These are phyloP conservation scores for Hibiscus trionum DNA, from an alignment of 345 rosid species.

Conservation along the genomic window DNA sequence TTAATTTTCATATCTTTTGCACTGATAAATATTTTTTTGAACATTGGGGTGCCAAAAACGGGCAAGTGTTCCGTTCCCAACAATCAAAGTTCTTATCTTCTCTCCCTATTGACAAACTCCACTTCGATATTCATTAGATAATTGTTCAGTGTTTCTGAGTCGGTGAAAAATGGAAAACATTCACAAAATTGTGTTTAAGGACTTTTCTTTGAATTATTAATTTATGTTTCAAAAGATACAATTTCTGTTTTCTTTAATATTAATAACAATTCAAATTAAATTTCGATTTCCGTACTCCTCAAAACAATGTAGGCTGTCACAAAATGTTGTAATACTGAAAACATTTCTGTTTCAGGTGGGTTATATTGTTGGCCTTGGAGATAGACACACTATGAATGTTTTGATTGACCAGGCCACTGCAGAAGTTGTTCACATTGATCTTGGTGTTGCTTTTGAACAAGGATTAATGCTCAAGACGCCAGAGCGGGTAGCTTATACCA, in stretches of 20 bases:
- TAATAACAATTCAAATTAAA: not conserved
- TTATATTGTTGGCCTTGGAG: constrained; percentile 96
- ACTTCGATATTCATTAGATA: not conserved
- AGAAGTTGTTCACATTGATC: constrained; percentile 98
- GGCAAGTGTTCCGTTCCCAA: not conserved
- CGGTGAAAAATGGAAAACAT: not conserved
- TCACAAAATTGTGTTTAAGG: not conserved
- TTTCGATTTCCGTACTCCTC: not conserved
- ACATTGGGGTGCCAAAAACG: not conserved
- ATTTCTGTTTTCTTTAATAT: not conserved
- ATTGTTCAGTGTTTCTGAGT: not conserved
- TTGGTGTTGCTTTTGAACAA: constrained; percentile 98
- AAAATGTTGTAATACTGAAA: constrained; percentile 6
- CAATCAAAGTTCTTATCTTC: not conserved
- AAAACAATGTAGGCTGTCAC: not conserved
- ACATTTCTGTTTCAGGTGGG: constrained; percentile 60
- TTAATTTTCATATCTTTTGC: not conserved
- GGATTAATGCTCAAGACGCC: constrained; percentile 98
- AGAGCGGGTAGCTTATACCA: constrained; percentile 54
- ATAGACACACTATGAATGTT: constrained; percentile 90
- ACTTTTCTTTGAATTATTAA: not conserved
- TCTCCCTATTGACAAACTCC: not conserved
- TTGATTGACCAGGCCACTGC: constrained; percentile 94
- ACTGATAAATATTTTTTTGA: not conserved
- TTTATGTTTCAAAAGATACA: not conserved